phyloP scores from a whole-genome alignment of 352 stramenopile species.

The Phytopythium ostracodes region DNA sequence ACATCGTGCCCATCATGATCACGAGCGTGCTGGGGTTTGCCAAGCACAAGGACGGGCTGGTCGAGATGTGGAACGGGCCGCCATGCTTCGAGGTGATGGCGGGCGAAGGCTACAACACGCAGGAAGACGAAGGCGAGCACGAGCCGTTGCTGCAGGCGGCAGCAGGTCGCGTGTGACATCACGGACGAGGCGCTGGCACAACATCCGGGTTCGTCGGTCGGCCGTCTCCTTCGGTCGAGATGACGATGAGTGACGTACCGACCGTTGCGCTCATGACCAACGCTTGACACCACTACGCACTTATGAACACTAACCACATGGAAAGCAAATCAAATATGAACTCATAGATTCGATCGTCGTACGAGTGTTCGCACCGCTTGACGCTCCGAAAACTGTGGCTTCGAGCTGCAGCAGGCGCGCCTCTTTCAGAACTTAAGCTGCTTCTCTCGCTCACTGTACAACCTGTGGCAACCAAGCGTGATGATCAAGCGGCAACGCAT shows the following conservation, averaged over 20 bases:
- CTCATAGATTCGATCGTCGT: neutral
- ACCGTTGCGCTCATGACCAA: no score
- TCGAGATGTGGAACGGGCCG: conserved; percentile 74
- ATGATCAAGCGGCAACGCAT: neutral
- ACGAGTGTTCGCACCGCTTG: neutral
- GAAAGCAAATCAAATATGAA: neutral
- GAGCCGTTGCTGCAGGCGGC: neutral
- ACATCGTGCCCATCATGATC: conserved; percentile 91
- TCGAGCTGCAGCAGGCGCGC: neutral
- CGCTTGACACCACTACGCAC: neutral
- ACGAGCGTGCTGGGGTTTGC: conserved; percentile 54
- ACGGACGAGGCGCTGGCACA: no score
- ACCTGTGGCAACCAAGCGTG: conserved; percentile 8
- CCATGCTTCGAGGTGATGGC: conserved; percentile 28
- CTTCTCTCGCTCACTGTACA: conserved; percentile 37
- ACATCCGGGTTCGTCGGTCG: no score
- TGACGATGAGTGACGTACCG: no score
- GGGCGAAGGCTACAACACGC: neutral
- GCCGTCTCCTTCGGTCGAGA: no score
- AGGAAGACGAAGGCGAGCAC: neutral
- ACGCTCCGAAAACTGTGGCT: neutral
- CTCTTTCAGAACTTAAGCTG: conserved; percentile 10
- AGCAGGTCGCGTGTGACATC: neutral
- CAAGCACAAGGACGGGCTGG: conserved; percentile 46
- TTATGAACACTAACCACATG: neutral